Evolutionary conservation across 192 early-diverging fungal species (phyloP).

Genomic region (Coemansia sp.): DNA sequence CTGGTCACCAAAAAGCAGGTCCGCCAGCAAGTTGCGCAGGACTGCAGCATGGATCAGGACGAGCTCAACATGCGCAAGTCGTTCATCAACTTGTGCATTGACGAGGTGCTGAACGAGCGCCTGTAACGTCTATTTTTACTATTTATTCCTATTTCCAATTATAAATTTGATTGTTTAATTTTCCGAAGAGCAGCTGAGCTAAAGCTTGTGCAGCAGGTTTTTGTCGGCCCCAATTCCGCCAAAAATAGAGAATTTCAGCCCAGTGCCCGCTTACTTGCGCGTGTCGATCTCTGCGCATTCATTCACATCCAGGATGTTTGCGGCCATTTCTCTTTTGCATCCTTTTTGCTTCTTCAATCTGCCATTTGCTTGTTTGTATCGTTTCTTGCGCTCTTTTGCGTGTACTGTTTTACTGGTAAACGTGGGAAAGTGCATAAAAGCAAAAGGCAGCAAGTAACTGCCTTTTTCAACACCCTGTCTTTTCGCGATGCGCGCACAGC

Average conservation of each 20-base stretch:
- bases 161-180: no score
- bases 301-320: neutral
- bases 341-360: neutral
- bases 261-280: neutral
- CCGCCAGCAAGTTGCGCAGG: constrained; percentile 77
- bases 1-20: constrained; percentile 98
- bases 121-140: constrained; percentile 21
- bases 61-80: constrained; percentile 85
- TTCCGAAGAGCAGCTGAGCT: neutral
- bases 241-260: constrained; percentile 10
- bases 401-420: neutral
- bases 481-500: constrained; percentile 41
- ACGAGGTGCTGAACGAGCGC: constrained; percentile 50
- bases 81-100: constrained; percentile 88
- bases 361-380: constrained; percentile 4
- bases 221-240: neutral
- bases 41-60: constrained; percentile 70
- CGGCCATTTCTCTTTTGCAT: neutral
- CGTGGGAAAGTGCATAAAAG: neutral
- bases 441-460: neutral
- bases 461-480: neutral
- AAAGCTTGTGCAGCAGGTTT: no score
- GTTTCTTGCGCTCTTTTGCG: constrained; percentile 1
- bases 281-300: constrained; percentile 3
- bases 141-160: no score